phyloP scores from a whole-genome alignment of 2,329 filamentous ascomycete species.

The Alternaria arbusti region DNA sequence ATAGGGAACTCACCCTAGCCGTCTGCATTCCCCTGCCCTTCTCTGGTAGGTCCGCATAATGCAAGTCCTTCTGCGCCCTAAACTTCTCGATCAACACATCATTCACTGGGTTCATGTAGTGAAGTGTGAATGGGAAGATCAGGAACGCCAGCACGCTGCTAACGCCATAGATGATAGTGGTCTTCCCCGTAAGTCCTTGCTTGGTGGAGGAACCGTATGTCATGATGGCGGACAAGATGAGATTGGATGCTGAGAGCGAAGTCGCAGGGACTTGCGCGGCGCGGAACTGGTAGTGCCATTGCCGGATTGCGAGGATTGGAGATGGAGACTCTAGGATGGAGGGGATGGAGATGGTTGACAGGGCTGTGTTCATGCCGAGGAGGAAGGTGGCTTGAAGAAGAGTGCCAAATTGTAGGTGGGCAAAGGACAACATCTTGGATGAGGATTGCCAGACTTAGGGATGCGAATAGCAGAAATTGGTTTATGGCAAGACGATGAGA shows the following conservation, averaged over 20 bases:
- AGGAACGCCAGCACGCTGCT: neutral
- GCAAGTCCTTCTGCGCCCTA: neutral
- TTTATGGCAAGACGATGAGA: neutral
- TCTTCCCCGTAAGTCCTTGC: neutral
- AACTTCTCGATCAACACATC: neutral
- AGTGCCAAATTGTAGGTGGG: neutral
- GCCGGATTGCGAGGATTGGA: neutral
- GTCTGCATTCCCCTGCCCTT: slow-evolving; percentile 4
- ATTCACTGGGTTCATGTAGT: neutral
- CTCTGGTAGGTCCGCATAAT: slow-evolving; percentile 1
- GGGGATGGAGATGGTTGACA: neutral
- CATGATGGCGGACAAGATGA: neutral
- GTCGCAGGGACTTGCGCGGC: neutral
- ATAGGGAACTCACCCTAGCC: neutral
- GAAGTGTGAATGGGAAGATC: slow-evolving; percentile 1
- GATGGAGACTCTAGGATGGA: neutral
- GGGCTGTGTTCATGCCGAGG: neutral
- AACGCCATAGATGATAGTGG: neutral
- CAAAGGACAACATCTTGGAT: neutral
- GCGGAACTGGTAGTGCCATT: slow-evolving; percentile 4
- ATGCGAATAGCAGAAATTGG: neutral
- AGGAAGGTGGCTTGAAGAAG: slow-evolving; percentile 5
- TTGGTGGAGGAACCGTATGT: neutral
- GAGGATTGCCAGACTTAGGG: neutral
- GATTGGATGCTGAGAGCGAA: neutral